Evolutionary conservation across 805 yeast species (phyloP).

Genomic region (Ogataea wickerhamii): DNA sequence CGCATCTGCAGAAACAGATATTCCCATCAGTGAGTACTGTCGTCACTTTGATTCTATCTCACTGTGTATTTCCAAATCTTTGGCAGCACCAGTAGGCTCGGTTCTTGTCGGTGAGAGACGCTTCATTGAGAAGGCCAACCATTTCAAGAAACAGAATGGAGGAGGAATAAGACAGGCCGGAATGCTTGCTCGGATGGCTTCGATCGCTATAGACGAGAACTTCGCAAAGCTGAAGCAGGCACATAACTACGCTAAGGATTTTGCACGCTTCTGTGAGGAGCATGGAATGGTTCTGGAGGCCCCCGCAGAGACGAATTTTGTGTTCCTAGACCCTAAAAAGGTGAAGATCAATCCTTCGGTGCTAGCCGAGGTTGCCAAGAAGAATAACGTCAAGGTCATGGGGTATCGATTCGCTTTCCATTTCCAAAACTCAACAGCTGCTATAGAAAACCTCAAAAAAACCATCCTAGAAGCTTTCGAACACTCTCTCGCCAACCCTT

Average conservation of each 20-base stretch:
- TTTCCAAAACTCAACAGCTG: constrained; percentile 53
- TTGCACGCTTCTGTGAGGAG: constrained; percentile 46
- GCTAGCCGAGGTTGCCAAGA: constrained; percentile 50
- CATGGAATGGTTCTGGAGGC: constrained; percentile 56
- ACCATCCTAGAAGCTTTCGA: constrained; percentile 55
- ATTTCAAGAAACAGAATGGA: constrained; percentile 84
- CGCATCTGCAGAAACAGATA: constrained; percentile 70
- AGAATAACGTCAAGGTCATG: constrained; percentile 59
- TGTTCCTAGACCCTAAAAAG: constrained; percentile 58
- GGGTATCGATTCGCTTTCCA: constrained; percentile 82
- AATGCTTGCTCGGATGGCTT: constrained; percentile 72
- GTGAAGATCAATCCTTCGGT: constrained; percentile 51
- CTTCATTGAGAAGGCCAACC: constrained; percentile 66
- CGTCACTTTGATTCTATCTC: constrained; percentile 78
- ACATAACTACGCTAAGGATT: constrained; percentile 46
- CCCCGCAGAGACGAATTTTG: constrained; percentile 81
- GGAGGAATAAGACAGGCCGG: constrained; percentile 91
- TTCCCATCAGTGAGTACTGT: constrained; percentile 67
- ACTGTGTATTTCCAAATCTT: constrained; percentile 77
- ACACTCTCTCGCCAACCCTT: constrained; percentile 51
- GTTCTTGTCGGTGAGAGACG: constrained; percentile 64
- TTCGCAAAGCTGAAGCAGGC: constrained; percentile 49
- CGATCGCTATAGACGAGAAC: constrained; percentile 66
- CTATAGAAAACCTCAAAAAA: constrained; percentile 51
- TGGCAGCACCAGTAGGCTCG: constrained; percentile 91